Evolutionary conservation across 75 land plant species (phyloP).

Genomic region (Cunninghamia lanceolata): DNA sequence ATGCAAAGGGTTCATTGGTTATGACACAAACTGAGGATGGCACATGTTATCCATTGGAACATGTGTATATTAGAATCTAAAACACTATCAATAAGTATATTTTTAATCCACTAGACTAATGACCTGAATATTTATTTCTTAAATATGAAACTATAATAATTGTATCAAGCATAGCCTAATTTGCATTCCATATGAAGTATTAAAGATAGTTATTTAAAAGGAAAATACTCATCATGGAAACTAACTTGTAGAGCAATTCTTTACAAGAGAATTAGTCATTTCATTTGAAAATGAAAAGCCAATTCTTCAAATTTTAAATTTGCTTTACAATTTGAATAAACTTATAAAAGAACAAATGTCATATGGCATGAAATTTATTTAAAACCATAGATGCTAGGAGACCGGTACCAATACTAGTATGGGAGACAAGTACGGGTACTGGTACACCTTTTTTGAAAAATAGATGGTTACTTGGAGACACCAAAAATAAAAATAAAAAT

Average conservation of each 20-base stretch:
- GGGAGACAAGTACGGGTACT: too few relatives aligned
- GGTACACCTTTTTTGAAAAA: too few relatives aligned
- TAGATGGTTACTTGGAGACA: too few relatives aligned
- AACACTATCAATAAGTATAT: too few relatives aligned
- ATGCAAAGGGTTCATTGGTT: not conserved
- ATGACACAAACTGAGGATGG: not conserved
- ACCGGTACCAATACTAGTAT: too few relatives aligned
- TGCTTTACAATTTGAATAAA: not conserved
- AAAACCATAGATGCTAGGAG: too few relatives aligned
- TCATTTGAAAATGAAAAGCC: too few relatives aligned
- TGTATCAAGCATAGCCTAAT: not conserved
- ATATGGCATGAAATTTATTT: not conserved
- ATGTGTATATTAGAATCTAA: not conserved
- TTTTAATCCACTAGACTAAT: not conserved
- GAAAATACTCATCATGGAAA: not conserved
- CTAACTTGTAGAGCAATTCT: not conserved
- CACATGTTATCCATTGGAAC: not conserved
- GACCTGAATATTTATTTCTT: not conserved
- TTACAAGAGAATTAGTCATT: too few relatives aligned
- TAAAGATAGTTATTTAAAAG: not conserved
- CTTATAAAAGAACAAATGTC: not conserved
- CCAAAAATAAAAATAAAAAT: too few relatives aligned
- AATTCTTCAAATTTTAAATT: not conserved
- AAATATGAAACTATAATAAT: not conserved
- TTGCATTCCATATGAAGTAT: not conserved